Conservation (phyloP, 768 basidiomycete species). For the Suillus discolor region DNA sequence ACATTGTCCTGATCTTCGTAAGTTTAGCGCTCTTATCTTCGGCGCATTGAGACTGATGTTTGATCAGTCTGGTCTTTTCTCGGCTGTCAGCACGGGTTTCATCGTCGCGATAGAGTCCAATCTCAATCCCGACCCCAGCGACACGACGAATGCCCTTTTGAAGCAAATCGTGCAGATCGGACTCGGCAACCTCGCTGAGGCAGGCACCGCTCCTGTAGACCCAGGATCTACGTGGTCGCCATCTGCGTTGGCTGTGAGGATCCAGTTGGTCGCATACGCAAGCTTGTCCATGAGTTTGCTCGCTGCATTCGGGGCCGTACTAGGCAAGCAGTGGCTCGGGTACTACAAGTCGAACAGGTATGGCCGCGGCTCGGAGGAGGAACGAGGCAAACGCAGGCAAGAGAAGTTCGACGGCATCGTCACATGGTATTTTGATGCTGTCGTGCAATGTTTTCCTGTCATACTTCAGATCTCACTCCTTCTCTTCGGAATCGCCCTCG, state of each 20-base stretch:
- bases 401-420: constrained; percentile 12
- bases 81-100: constrained; percentile 16
- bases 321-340: constrained; percentile 20
- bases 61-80: constrained; percentile 18
- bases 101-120: constrained; percentile 12
- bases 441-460: constrained; percentile 13
- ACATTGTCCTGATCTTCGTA: constrained; percentile 25
- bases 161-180: constrained; percentile 11
- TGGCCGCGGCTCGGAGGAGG: constrained; percentile 10
- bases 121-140: constrained; percentile 14
- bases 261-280: constrained; percentile 15
- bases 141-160: constrained; percentile 17
- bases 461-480: constrained; percentile 15
- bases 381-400: constrained; percentile 14
- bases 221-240: not conserved
- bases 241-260: not conserved
- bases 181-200: constrained; percentile 6
- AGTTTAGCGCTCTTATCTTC: not conserved
- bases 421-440: constrained; percentile 15
- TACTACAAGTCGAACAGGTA: constrained; percentile 3
- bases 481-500: constrained; percentile 15
- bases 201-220: not conserved
- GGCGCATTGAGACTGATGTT: not conserved
- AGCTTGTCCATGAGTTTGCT: constrained; percentile 16
- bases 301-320: constrained; percentile 17